Base-by-base conservation (phyloP, 2,329 filamentous ascomycete genomes). In the Neofusicoccum umdonicola region DNA sequence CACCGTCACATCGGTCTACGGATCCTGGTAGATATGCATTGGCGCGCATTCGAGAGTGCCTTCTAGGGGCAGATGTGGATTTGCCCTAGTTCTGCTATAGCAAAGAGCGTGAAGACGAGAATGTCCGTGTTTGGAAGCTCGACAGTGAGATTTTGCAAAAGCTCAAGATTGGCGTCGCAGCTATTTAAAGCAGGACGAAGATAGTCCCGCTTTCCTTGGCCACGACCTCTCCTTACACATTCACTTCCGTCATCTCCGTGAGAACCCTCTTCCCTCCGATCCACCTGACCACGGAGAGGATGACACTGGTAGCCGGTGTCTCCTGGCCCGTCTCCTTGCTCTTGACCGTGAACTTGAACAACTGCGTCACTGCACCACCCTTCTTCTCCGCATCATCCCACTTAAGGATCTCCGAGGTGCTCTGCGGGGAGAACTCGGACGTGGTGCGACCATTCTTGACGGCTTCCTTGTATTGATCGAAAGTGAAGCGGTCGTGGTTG, bases 251-350 rank as follows among this genome's bases (percentile, higher is more conserved):
- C 42, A 62, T 41, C 34, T 56, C 63, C 27, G 51, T 60, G 17
- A 67, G 50, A 15, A 60, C 62, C 19, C 65, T 48, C 63, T 63
- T 65, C 8, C 65, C 65, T 48, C 63, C 63, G 37, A 65, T 63
- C 63, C 31, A 65, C 44, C 60, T 67, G n/a, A 67, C 63, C 11
- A 48, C 45, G n/a, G 44, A 45, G 44, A 67, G 35, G 22, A 63
- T 58, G 17, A 67, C 22, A 37, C 52, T 67, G 22, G 19, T n/a
- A 27, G 54, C 58, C 35, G 45, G 35, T 19, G 50, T 60, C 37
- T 63, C 65, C 50, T 65, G 60, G 35, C 65, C 65, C 34, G 48
- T 65, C 12, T 48, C 44, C 17, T 67, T 67, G 22, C 65, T 54
- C 50, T 57, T 67, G 31, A 11, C 1, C 6, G 13, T 54, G 56